Percentiles rank a stretch among this genome's conserved stretches.
These are phyloP conservation scores for Xerocomellus dryophilus DNA, from an alignment of 768 basidiomycete species.

Conservation along the genomic window DNA sequence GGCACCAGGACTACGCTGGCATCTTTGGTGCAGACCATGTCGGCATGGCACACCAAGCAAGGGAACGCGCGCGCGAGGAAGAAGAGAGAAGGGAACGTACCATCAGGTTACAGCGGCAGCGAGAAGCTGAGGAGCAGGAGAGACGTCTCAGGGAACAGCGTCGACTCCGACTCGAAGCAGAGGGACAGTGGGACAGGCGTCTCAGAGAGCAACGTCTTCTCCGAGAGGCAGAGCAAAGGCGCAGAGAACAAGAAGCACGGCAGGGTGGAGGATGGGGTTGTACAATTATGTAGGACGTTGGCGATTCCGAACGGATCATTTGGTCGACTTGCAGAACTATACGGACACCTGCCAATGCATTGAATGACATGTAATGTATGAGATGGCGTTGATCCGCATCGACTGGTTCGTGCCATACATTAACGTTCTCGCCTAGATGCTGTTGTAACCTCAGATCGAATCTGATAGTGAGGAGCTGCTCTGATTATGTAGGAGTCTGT, in stretches of 20 bases:
- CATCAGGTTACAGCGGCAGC: neutral
- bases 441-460: too few species aligned
- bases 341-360: too few species aligned
- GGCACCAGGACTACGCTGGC: neutral
- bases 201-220: neutral
- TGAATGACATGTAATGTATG: too few species aligned
- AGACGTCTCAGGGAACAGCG: neutral
- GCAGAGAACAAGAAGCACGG: constrained; percentile 1
- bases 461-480: too few species aligned
- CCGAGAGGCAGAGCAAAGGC: constrained; percentile 8
- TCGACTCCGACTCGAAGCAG: neutral
- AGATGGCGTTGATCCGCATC: too few species aligned
- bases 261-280: constrained; percentile 20
- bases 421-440: too few species aligned
- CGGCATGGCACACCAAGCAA: neutral
- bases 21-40: neutral
- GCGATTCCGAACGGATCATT: too few species aligned
- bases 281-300: constrained; percentile 21
- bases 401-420: too few species aligned
- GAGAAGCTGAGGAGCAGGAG: constrained; percentile 3
- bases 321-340: too few species aligned
- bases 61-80: constrained; percentile 1
- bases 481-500: too few species aligned
- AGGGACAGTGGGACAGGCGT: neutral
- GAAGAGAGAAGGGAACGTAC: neutral